Evolutionary conservation across 352 stramenopile species (phyloP).

Genomic region (Phytophthora foliorum): DNA sequence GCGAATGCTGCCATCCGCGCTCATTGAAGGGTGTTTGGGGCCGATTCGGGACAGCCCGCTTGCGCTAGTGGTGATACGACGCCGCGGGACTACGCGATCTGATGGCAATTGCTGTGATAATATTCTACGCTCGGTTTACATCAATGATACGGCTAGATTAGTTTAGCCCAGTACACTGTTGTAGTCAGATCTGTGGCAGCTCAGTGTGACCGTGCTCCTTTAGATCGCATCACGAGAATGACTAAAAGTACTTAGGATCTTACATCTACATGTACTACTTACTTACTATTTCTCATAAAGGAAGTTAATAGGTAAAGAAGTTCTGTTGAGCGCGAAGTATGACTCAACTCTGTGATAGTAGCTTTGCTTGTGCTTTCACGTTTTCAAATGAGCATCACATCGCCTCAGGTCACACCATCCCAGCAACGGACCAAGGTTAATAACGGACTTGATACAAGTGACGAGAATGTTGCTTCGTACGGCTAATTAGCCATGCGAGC

Average conservation of each 20-base stretch:
- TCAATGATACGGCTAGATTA: slow-evolving; percentile 27
- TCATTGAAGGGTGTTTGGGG: slow-evolving; percentile 45
- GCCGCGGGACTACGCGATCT: slow-evolving; percentile 39
- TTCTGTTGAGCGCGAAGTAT: too few species aligned
- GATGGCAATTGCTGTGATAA: slow-evolving; percentile 22
- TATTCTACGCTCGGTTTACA: slow-evolving; percentile 12
- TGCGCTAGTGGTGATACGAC: slow-evolving; percentile 36
- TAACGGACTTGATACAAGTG: background rate
- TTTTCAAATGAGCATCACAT: too few species aligned
- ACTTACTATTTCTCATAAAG: too few species aligned
- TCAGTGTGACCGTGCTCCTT: slow-evolving; percentile 28
- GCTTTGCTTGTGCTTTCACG: too few species aligned
- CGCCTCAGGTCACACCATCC: background rate
- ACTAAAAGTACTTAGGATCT: too few species aligned
- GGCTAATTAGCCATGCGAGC: background rate
- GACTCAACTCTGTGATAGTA: too few species aligned
- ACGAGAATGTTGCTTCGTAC: background rate
- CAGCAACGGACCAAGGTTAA: background rate
- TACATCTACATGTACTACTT: too few species aligned
- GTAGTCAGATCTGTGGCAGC: slow-evolving; percentile 11
- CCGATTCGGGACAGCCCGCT: slow-evolving; percentile 46
- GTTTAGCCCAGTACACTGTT: slow-evolving; percentile 29
- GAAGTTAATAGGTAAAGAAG: too few species aligned
- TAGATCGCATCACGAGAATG: too few species aligned
- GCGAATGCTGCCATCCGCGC: slow-evolving; percentile 12